Evolutionary conservation across 1,139 yeast genomes (phyloP).

Genomic region (Lodderomyces orthopsilosis): DNA sequence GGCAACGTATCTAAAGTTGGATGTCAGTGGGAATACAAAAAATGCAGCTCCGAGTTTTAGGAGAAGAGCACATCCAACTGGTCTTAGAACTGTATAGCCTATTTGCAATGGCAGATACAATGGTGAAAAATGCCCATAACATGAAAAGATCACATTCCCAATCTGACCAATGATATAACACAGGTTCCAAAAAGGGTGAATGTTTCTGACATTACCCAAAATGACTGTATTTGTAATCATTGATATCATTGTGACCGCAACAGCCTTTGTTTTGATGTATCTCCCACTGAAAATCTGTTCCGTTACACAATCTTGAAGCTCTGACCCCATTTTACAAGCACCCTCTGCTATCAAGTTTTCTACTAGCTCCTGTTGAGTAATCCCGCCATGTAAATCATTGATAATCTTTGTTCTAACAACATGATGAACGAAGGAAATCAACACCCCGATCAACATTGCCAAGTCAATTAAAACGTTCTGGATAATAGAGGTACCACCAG

Average conservation of each 20-base stretch:
- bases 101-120: conserved; percentile 22
- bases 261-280: conserved; percentile 25
- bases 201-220: conserved; percentile 22
- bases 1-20: conserved; percentile 23
- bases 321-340: conserved; percentile 22
- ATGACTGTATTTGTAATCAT: conserved; percentile 24
- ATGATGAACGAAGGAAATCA: conserved; percentile 25
- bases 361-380: conserved; percentile 20
- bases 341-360: conserved; percentile 25
- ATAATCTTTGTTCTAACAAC: conserved; percentile 27
- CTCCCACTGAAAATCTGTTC: conserved; percentile 27
- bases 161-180: conserved; percentile 25
- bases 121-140: conserved; percentile 30
- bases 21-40: conserved; percentile 32
- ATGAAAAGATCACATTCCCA: conserved; percentile 20
- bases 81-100: conserved; percentile 22
- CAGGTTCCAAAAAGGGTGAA: conserved; percentile 21
- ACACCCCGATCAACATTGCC: conserved; percentile 17
- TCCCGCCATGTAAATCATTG: conserved; percentile 24
- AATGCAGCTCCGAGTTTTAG: conserved; percentile 19
- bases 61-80: conserved; percentile 26
- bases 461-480: conserved; percentile 18
- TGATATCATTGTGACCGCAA: conserved; percentile 26
- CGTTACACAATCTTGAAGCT: conserved; percentile 19
- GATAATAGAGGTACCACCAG: conserved; percentile 30